phyloP scores from a whole-genome alignment of 768 basidiomycete species.

The Suillus cothurnatus region DNA sequence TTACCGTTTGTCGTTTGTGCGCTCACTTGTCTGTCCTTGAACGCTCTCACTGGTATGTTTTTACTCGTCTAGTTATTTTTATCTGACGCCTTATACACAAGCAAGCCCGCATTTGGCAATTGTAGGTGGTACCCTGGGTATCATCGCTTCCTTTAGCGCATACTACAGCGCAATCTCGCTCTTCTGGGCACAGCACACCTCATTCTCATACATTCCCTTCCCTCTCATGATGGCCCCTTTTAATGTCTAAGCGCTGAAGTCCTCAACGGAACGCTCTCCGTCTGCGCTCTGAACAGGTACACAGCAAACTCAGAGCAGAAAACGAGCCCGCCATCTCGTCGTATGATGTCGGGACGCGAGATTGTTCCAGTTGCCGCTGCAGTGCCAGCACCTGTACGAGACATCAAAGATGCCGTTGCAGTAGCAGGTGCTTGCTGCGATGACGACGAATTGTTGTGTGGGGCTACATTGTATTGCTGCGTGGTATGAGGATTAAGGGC shows the following conservation, averaged over 20 bases:
- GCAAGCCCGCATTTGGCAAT: slow-evolving; percentile 24
- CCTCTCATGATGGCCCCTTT: slow-evolving; percentile 21
- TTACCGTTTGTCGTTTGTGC: slow-evolving; percentile 23
- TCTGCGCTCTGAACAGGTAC: no score
- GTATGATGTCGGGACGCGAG: no score
- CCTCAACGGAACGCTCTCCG: background rate
- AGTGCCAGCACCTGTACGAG: no score
- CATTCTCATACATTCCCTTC: slow-evolving; percentile 25
- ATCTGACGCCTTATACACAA: slow-evolving; percentile 13
- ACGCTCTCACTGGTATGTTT: slow-evolving; percentile 26
- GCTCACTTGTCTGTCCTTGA: slow-evolving; percentile 24
- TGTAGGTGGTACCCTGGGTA: slow-evolving; percentile 26
- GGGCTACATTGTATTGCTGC: no score
- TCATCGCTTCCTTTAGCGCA: slow-evolving; percentile 27
- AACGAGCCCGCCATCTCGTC: no score
- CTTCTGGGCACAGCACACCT: slow-evolving; percentile 32
- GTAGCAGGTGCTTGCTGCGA: no score
- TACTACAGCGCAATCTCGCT: slow-evolving; percentile 28
- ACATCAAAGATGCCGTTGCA: no score
- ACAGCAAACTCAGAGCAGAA: no score
- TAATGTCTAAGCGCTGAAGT: slow-evolving; percentile 10
- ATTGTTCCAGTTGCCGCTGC: no score
- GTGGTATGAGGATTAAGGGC: no score
- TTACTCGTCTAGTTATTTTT: background rate
- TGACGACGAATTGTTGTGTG: no score